These are phyloP conservation scores for Williopsis jadinii DNA, from an alignment of 1,139 yeast species.

Conservation along the genomic window DNA sequence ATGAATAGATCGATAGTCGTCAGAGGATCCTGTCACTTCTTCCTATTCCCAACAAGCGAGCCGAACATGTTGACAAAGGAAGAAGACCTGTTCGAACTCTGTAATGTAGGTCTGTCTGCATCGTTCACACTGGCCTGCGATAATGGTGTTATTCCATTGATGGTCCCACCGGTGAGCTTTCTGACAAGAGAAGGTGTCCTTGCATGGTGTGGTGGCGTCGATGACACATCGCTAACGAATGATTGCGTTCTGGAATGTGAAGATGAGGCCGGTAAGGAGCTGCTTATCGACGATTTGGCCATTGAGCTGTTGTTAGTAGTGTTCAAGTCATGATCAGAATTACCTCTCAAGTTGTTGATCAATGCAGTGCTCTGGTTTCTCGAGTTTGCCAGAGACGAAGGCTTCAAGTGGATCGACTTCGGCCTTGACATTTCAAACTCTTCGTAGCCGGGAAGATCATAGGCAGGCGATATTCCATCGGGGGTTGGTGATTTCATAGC, in stretches of 20 bases:
- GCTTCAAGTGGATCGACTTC: constrained; percentile 20
- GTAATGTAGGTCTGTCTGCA: constrained; percentile 2
- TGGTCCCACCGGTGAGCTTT: not conserved
- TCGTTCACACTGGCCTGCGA: not conserved
- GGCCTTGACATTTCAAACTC: constrained; percentile 19
- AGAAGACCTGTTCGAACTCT: constrained; percentile 13
- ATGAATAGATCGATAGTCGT: too few species aligned
- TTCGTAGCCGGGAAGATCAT: constrained; percentile 34
- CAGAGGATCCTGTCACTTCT: constrained; percentile 6
- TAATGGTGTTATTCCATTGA: constrained; percentile 1
- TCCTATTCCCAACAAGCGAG: constrained; percentile 14
- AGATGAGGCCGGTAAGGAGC: too few species aligned
- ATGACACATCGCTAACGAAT: too few species aligned
- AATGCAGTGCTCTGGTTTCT: constrained; percentile 21
- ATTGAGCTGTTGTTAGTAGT: too few species aligned
- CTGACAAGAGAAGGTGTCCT: not conserved
- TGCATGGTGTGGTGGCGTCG: too few species aligned
- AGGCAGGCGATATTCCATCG: constrained; percentile 55
- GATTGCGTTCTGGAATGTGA: too few species aligned
- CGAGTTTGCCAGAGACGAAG: constrained; percentile 20
- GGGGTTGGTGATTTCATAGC: constrained; percentile 50
- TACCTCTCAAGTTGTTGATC: constrained; percentile 17
- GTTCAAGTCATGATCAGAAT: constrained; percentile 5
- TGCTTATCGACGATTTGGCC: too few species aligned
- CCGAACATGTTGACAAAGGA: constrained; percentile 23